Conservation (phyloP, 306 rosid species). For the Acmispon strigosus region DNA sequence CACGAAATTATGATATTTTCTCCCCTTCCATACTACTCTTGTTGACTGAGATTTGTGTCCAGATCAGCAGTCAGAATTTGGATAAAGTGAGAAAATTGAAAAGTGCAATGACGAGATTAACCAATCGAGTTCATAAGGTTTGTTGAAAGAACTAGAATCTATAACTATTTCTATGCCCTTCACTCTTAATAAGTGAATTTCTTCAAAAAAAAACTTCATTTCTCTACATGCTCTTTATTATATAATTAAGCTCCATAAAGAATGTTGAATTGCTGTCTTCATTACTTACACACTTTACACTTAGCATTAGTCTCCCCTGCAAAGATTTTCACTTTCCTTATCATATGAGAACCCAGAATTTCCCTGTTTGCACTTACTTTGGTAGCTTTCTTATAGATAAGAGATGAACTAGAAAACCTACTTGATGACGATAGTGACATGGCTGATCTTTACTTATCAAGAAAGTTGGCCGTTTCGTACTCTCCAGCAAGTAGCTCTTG, state of each 20-base stretch:
- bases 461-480: slow-evolving; percentile 41
- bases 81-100: slow-evolving; percentile 69
- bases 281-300: background rate
- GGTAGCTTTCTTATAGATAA: slow-evolving; percentile 37
- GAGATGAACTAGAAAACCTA: slow-evolving; percentile 78
- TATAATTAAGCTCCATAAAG: background rate
- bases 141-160: background rate
- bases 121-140: slow-evolving; percentile 85
- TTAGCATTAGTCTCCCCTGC: background rate
- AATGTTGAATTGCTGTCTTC: background rate
- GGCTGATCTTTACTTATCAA: slow-evolving; percentile 82
- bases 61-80: slow-evolving; percentile 83
- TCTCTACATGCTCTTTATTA: background rate
- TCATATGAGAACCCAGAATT: background rate
- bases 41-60: slow-evolving; percentile 18
- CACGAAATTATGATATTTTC: background rate
- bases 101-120: slow-evolving; percentile 77
- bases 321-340: background rate
- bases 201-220: no score
- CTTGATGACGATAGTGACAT: slow-evolving; percentile 78
- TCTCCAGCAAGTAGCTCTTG: slow-evolving; percentile 41
- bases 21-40: background rate
- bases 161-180: background rate
- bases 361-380: background rate
- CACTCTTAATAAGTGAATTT: background rate